Evolutionary conservation across 345 rosid genomes (phyloP).

Genomic region (Linum tenue): DNA sequence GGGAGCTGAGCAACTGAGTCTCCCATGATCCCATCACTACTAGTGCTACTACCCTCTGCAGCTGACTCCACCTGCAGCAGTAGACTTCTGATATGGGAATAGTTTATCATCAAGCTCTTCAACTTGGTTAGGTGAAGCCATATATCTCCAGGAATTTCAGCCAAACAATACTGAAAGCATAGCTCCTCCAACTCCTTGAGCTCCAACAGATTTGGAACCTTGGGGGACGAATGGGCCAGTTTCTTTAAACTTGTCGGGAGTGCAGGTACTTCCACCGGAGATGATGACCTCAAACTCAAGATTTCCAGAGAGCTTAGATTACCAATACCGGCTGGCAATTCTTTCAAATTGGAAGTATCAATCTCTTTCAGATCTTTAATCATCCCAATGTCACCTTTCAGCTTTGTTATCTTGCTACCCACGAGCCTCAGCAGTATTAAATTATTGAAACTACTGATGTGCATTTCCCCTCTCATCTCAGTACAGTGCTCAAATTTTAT

Average conservation of each 20-base stretch:
- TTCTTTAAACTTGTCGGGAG: background rate
- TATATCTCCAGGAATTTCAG: background rate
- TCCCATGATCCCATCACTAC: no score
- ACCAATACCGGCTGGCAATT: background rate
- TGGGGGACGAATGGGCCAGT: background rate
- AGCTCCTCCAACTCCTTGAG: background rate
- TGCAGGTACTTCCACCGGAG: background rate
- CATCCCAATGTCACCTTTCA: background rate
- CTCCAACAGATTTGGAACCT: background rate
- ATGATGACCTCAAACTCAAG: background rate
- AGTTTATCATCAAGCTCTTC: background rate
- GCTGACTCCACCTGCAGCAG: background rate
- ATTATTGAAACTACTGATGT: background rate
- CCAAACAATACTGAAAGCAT: background rate
- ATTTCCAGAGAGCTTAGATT: background rate
- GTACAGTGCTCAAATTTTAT: background rate
- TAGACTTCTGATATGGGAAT: background rate
- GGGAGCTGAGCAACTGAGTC: background rate
- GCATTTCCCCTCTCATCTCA: background rate
- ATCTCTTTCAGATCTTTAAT: background rate
- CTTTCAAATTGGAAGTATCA: no score
- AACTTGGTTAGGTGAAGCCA: background rate
- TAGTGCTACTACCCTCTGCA: background rate
- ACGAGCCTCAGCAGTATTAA: background rate
- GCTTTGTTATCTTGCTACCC: background rate